Evolutionary conservation across 2,329 filamentous ascomycete species (phyloP).

Genomic region (Chrysoporthe cubensis): DNA sequence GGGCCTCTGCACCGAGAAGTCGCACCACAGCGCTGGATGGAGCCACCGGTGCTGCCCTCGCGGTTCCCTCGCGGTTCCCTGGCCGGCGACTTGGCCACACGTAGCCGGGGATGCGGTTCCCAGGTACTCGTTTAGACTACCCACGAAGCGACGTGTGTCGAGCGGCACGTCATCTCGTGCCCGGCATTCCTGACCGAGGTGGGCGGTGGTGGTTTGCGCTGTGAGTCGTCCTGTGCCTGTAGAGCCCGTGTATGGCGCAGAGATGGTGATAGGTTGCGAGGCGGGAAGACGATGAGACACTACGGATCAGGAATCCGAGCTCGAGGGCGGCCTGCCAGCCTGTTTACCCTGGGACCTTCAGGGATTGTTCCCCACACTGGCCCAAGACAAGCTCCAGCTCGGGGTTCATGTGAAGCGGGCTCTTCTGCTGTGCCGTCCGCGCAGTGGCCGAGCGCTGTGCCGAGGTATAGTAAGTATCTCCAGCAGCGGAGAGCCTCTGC

Average conservation of each 20-base stretch:
- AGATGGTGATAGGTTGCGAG: conserved; percentile 15
- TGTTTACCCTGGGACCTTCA: not conserved
- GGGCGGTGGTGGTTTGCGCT: conserved; percentile 15
- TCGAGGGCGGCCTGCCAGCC: no score
- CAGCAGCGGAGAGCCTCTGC: not conserved
- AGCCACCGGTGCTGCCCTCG: conserved; percentile 23
- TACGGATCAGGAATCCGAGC: conserved; percentile 13
- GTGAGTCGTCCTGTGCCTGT: not conserved
- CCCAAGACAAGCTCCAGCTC: not conserved
- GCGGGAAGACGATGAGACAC: conserved; percentile 21
- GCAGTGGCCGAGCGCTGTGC: not conserved
- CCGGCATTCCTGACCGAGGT: conserved; percentile 29
- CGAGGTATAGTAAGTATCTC: not conserved
- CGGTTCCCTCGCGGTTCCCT: conserved; percentile 7
- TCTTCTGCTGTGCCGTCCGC: not conserved
- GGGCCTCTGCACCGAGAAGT: conserved; percentile 26
- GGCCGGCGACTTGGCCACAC: conserved; percentile 11
- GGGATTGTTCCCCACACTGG: conserved; percentile 7
- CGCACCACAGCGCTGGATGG: conserved; percentile 18
- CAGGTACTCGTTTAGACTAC: conserved; percentile 15
- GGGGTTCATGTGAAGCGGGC: not conserved
- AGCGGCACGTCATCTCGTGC: conserved; percentile 25
- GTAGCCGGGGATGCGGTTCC: conserved; percentile 11
- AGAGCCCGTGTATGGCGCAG: conserved; percentile 8
- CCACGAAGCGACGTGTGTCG: conserved; percentile 18